phyloP scores from a whole-genome alignment of 2,329 filamentous ascomycete species.

The Arthrobotrys sphaeroides region DNA sequence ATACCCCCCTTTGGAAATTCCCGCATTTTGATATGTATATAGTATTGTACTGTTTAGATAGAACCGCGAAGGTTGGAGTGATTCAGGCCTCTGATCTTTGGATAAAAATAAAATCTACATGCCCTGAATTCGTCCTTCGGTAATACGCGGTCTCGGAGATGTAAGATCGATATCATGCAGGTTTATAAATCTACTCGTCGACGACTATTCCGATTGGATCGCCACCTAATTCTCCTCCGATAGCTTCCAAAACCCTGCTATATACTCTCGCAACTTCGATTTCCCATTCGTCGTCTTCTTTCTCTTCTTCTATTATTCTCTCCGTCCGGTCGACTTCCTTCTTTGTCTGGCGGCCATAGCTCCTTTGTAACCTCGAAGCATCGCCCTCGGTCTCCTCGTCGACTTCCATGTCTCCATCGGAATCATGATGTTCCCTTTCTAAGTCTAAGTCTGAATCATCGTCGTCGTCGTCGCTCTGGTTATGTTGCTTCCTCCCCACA shows the following conservation, averaged over 20 bases:
- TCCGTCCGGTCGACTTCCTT: conserved; percentile 42
- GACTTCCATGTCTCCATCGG: conserved; percentile 23
- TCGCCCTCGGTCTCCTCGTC: conserved; percentile 36
- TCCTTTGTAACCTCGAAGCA: conserved; percentile 24
- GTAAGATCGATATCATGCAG: not conserved
- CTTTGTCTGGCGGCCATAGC: conserved; percentile 27
- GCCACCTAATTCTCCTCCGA: conserved; percentile 40
- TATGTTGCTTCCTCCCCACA: not conserved
- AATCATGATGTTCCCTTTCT: conserved; percentile 9
- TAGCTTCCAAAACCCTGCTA: conserved; percentile 41
- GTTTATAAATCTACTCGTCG: not conserved
- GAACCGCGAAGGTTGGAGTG: not conserved
- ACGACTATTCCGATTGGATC: conserved; percentile 47
- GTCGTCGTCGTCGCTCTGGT: conserved; percentile 24
- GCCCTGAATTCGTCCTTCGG: too few species aligned
- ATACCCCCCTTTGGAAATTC: conserved; percentile 6
- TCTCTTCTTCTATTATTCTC: conserved; percentile 40
- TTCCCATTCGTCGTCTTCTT: conserved; percentile 49
- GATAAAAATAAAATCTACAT: too few species aligned
- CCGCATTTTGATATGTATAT: not conserved
- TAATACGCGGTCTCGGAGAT: too few species aligned
- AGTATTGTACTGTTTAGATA: not conserved
- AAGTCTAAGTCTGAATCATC: conserved; percentile 13
- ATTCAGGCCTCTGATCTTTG: not conserved
- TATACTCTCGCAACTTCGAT: conserved; percentile 52